Percentiles rank a stretch among this genome's conserved stretches.
Conservation (phyloP, 1,139 yeast species). For the Yamadazyma kanchanaburiensis region DNA sequence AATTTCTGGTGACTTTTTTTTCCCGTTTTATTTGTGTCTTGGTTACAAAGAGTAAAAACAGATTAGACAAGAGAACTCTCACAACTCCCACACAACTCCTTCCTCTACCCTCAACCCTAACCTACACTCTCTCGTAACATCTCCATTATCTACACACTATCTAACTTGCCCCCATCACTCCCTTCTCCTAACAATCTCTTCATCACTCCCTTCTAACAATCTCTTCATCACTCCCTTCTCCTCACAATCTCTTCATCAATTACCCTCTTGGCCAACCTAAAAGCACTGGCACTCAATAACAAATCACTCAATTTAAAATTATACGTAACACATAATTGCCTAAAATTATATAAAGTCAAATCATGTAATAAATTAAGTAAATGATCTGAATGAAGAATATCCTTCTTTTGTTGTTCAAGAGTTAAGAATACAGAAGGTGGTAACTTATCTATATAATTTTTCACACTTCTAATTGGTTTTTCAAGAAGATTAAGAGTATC, state of each 20-base stretch:
- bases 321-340: slow-evolving; percentile 60
- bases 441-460: slow-evolving; percentile 33
- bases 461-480: slow-evolving; percentile 47
- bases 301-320: slow-evolving; percentile 63
- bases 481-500: slow-evolving; percentile 59
- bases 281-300: slow-evolving; percentile 57
- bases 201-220: no score
- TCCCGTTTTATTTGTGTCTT: no score
- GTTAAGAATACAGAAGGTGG: slow-evolving; percentile 48
- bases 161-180: no score
- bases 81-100: no score
- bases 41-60: no score
- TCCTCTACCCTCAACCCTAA: no score
- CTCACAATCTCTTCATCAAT: slow-evolving; percentile 59
- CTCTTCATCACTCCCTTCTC: slow-evolving; percentile 1
- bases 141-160: no score
- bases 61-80: no score
- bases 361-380: slow-evolving; percentile 57
- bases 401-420: slow-evolving; percentile 19
- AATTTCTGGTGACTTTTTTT: no score
- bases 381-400: slow-evolving; percentile 25
- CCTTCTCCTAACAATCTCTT: no score
- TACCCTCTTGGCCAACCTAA: slow-evolving; percentile 68
- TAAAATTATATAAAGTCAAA: slow-evolving; percentile 59
- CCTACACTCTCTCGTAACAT: no score